Percentiles rank a stretch among this genome's conserved stretches.
phyloP scores from a whole-genome alignment of 192 early-diverging fungal species.

The Spinellus fusiger region DNA sequence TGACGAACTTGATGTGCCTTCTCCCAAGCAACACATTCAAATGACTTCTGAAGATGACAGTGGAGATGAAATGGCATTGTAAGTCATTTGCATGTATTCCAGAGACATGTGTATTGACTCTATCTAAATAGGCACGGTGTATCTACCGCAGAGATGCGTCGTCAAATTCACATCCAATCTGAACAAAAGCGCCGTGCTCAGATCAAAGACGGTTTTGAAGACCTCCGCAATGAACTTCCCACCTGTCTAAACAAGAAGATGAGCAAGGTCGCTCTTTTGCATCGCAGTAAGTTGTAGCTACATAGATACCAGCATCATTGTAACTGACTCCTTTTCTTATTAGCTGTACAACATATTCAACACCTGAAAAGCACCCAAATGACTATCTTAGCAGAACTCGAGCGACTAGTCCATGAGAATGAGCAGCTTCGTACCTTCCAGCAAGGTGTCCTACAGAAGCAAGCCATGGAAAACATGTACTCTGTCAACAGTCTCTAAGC shows the following conservation, averaged over 20 bases:
- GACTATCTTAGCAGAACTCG: constrained; percentile 29
- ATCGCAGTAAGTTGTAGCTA: constrained; percentile 22
- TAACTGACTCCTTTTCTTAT: background rate
- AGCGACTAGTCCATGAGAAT: constrained; percentile 33
- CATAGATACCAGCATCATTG: background rate
- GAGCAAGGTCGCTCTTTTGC: constrained; percentile 33
- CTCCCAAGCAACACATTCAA: background rate
- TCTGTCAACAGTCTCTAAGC: constrained; percentile 26
- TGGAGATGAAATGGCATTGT: background rate
- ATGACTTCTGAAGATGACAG: background rate
- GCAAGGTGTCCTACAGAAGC: constrained; percentile 30
- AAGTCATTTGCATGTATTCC: too few species aligned
- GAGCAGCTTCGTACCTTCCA: constrained; percentile 34
- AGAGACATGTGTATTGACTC: too few species aligned
- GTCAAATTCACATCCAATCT: constrained; percentile 36
- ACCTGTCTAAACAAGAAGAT: constrained; percentile 32
- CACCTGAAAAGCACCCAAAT: constrained; percentile 36
- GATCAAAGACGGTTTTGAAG: constrained; percentile 40
- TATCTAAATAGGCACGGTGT: constrained; percentile 6
- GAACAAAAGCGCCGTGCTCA: constrained; percentile 37
- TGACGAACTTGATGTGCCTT: background rate
- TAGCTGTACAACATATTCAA: constrained; percentile 40
- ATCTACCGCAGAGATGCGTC: constrained; percentile 29
- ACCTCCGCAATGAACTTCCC: constrained; percentile 28
- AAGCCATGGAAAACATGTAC: constrained; percentile 36